A percentile compares a stretch with the other conserved stretches of the same genome.
phyloP scores from a whole-genome alignment of 495 filamentous ascomycete species.

The Tuber umbilicatum region DNA sequence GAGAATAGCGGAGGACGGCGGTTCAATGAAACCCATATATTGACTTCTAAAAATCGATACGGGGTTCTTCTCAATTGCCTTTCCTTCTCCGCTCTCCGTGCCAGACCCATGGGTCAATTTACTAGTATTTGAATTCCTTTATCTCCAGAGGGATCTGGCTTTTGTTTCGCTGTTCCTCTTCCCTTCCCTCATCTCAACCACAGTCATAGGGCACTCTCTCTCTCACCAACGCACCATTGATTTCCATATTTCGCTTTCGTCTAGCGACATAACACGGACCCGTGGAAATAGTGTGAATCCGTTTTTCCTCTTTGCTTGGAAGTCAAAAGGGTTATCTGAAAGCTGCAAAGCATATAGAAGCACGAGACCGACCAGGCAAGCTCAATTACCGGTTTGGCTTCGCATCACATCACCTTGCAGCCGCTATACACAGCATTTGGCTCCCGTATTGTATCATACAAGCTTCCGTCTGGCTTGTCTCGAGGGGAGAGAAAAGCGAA shows the following conservation, averaged over 20 bases:
- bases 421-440: constrained; percentile 12
- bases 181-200: background rate
- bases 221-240: constrained; percentile 6
- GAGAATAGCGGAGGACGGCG: background rate
- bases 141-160: background rate
- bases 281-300: constrained; percentile 30
- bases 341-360: constrained; percentile 19
- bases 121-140: background rate
- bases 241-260: constrained; percentile 26
- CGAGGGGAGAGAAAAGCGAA: constrained; percentile 9
- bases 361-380: constrained; percentile 17
- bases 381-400: constrained; percentile 22
- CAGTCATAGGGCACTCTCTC: background rate
- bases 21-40: constrained; percentile 4
- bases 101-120: background rate
- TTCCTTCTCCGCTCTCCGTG: background rate
- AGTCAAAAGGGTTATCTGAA: constrained; percentile 6
- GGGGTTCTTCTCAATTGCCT: background rate
- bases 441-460: constrained; percentile 8
- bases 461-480: constrained; percentile 27
- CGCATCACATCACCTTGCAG: constrained; percentile 38
- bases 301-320: constrained; percentile 20
- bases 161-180: background rate
- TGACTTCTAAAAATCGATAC: constrained; percentile 5
- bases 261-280: constrained; percentile 28